These are phyloP conservation scores for Coix lacrymajobi DNA, from an alignment of 176 grass and related monocot species.

Conservation along the genomic window DNA sequence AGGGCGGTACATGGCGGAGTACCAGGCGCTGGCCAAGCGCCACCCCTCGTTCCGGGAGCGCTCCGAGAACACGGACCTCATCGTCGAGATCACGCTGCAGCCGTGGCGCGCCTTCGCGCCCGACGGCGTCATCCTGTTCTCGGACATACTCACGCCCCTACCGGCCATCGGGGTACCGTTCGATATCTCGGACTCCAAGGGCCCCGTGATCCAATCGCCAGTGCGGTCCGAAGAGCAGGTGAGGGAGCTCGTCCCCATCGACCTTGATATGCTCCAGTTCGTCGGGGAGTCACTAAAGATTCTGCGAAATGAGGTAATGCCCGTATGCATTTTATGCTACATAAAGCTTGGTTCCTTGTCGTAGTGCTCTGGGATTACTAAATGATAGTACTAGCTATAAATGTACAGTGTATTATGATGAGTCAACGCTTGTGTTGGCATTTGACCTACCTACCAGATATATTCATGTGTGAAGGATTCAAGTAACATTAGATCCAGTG, in stretches of 20 bases:
- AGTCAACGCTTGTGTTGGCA: neutral
- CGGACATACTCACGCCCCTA: constrained; percentile 93
- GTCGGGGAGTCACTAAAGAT: constrained; percentile 85
- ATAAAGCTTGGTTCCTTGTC: neutral
- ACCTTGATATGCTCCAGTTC: constrained; percentile 84
- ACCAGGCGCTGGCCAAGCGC: constrained; percentile 81
- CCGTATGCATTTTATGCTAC: neutral
- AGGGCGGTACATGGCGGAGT: constrained; percentile 88
- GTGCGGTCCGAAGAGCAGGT: constrained; percentile 65
- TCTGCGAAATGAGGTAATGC: constrained; percentile 75
- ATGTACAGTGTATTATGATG: neutral
- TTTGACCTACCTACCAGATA: neutral
- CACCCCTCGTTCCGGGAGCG: constrained; percentile 89
- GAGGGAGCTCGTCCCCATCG: constrained; percentile 58
- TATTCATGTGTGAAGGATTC: neutral
- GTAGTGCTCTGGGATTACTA: neutral
- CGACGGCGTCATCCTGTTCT: constrained; percentile 97
- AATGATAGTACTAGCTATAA: neutral
- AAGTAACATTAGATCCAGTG: neutral
- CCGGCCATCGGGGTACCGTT: constrained; percentile 93
- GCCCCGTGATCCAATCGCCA: constrained; percentile 72
- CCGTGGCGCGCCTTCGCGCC: constrained; percentile 81
- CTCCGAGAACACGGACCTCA: constrained; percentile 87
- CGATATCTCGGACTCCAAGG: constrained; percentile 85
- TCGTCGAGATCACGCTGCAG: constrained; percentile 93